Conservation (phyloP, 106 monocot genomes). For the Agapanthus africanus region DNA sequence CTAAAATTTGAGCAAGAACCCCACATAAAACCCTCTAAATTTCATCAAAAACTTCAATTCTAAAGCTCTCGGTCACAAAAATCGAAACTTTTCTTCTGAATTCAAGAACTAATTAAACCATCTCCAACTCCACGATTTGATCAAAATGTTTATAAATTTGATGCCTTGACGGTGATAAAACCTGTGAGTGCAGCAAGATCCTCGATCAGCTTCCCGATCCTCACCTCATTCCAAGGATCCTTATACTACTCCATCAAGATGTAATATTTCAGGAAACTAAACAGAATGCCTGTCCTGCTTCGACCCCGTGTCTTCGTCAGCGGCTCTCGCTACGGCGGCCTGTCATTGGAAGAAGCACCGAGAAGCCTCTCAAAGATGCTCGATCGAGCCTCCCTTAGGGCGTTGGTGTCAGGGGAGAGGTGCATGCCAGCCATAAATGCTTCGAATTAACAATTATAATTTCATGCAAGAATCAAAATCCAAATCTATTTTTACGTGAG, state of each 20-base stretch:
- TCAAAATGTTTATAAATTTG: no score
- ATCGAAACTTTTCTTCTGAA: no score
- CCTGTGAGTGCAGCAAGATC: constrained; percentile 96
- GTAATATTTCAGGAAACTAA: constrained; percentile 62
- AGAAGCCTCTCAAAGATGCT: constrained; percentile 83
- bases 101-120: no score
- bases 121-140: no score
- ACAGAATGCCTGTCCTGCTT: constrained; percentile 70
- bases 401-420: constrained; percentile 93
- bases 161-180: constrained; percentile 87
- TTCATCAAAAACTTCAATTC: no score
- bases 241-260: constrained; percentile 88
- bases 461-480: no score
- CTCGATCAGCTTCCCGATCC: constrained; percentile 91
- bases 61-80: no score
- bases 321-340: constrained; percentile 57
- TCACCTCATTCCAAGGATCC: constrained; percentile 92
- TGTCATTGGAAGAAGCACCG: constrained; percentile 27
- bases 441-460: no score
- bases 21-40: no score
- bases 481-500: no score
- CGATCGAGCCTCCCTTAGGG: constrained; percentile 92
- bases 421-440: constrained; percentile 96
- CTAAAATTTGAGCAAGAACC: no score
- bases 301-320: constrained; percentile 68